phyloP scores from a whole-genome alignment of 208 protist genomes.

The Trypanosoma scelopori region DNA sequence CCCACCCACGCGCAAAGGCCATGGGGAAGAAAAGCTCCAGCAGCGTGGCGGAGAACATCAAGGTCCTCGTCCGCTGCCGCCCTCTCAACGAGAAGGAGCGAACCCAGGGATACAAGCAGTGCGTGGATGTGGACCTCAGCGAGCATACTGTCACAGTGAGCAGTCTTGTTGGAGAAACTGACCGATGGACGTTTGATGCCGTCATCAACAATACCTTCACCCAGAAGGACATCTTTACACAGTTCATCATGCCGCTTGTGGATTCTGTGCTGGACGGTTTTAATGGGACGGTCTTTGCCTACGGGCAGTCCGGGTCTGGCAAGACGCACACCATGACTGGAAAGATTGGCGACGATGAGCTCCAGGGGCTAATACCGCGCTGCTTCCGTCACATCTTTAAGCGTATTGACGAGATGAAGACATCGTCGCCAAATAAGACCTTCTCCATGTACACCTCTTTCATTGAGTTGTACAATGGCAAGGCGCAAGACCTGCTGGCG shows the following conservation, averaged over 20 bases:
- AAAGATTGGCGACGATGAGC: constrained; percentile 50
- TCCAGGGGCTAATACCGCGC: constrained; percentile 79
- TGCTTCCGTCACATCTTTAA: constrained; percentile 82
- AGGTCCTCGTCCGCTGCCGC: constrained; percentile 85
- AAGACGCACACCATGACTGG: constrained; percentile 95
- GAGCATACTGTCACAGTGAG: constrained; percentile 71
- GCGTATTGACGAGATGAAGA: constrained; percentile 48
- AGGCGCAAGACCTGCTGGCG: constrained; percentile 82
- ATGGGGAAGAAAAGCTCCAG: constrained; percentile 71
- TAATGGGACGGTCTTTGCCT: constrained; percentile 94
- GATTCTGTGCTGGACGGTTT: constrained; percentile 88
- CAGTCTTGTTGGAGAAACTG: constrained; percentile 54
- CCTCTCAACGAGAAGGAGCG: constrained; percentile 85
- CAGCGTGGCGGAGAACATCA: constrained; percentile 83
- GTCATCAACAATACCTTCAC: constrained; percentile 90
- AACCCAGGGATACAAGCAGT: constrained; percentile 66
- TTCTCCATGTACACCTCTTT: constrained; percentile 84
- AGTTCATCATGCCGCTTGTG: constrained; percentile 85
- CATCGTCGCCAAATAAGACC: constrained; percentile 34
- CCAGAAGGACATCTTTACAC: constrained; percentile 86
- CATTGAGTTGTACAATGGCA: constrained; percentile 90
- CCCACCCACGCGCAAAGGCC: not conserved
- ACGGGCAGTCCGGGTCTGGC: constrained; percentile 94
- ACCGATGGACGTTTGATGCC: constrained; percentile 88
- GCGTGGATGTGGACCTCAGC: constrained; percentile 75